Percentiles rank a stretch among this genome's conserved stretches.
These are phyloP conservation scores for Trichoderma sp. DNA, from an alignment of 2,329 filamentous ascomycete genomes.

Conservation along the genomic window DNA sequence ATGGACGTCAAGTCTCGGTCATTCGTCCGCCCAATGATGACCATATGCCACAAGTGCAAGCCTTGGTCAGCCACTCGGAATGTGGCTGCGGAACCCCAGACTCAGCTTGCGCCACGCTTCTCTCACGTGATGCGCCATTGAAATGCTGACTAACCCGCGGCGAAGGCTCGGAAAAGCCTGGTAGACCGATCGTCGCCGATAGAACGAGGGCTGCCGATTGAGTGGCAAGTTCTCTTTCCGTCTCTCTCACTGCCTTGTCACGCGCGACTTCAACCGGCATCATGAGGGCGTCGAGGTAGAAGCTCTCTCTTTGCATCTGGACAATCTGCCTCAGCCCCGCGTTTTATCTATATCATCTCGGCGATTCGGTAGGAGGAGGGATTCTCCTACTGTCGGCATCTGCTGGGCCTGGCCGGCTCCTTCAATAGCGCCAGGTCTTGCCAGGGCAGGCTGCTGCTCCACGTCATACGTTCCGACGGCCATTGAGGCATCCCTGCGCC, in stretches of 20 bases:
- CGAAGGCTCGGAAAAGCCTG: slow-evolving; percentile 23
- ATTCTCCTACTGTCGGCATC: slow-evolving; percentile 1
- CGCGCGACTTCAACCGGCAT: slow-evolving; percentile 24
- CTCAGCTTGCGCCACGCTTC: no score
- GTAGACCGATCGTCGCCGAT: slow-evolving; percentile 17
- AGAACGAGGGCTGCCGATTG: slow-evolving; percentile 4
- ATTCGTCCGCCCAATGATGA: no score
- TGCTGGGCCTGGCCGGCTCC: slow-evolving; percentile 15
- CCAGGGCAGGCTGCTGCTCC: slow-evolving; percentile 26
- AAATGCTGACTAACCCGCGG: slow-evolving; percentile 11
- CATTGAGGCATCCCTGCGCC: neutral
- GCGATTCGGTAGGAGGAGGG: slow-evolving; percentile 2
- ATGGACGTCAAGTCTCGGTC: no score
- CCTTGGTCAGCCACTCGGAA: no score
- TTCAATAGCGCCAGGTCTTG: slow-evolving; percentile 15
- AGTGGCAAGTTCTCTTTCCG: slow-evolving; percentile 28
- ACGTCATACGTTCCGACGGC: slow-evolving; percentile 24
- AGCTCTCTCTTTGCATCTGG: neutral
- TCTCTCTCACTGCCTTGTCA: neutral
- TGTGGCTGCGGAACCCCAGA: no score
- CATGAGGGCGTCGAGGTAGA: slow-evolving; percentile 32
- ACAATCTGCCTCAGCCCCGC: slow-evolving; percentile 1
- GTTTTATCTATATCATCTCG: neutral
- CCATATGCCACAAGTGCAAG: no score
- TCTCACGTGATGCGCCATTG: neutral